These are phyloP conservation scores for Entophlyctis helioformis DNA, from an alignment of 192 early-diverging fungal species.

Conservation along the genomic window DNA sequence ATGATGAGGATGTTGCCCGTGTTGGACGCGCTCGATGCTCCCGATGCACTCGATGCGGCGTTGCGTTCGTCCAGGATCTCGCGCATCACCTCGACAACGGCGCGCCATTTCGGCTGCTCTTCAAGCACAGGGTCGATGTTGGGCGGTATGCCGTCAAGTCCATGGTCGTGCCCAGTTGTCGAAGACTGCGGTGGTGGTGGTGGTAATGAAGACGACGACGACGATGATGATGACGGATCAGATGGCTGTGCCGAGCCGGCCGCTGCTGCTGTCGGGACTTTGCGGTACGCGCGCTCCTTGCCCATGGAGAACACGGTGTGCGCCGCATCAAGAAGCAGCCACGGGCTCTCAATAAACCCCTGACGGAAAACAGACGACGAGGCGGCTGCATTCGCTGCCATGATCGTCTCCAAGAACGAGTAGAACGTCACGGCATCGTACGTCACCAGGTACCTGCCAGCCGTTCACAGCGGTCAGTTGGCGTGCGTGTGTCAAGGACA, in stretches of 20 bases:
- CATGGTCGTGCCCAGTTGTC: neutral
- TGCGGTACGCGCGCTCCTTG: conserved; percentile 32
- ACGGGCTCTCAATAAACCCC: conserved; percentile 45
- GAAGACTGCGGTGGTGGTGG: conserved; percentile 1
- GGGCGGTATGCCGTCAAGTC: conserved; percentile 43
- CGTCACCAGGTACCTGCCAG: conserved; percentile 53
- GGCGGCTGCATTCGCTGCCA: conserved; percentile 37
- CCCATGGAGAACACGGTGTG: conserved; percentile 62
- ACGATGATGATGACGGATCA: no score
- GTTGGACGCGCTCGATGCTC: no score
- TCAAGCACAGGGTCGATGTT: conserved; percentile 65
- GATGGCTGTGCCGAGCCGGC: neutral
- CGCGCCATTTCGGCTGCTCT: conserved; percentile 86
- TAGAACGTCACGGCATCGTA: conserved; percentile 88
- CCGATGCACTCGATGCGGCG: no score
- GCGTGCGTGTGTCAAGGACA: no score
- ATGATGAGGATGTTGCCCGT: no score
- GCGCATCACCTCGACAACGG: conserved; percentile 55
- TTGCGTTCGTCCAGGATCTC: conserved; percentile 77
- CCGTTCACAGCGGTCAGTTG: no score
- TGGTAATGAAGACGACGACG: no score
- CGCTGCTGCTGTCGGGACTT: conserved; percentile 1
- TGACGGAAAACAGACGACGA: conserved; percentile 7
- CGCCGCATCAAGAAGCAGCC: conserved; percentile 80
- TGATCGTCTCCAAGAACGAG: conserved; percentile 71